Evolutionary conservation across 805 yeast genomes (phyloP).

Genomic region (Cyberlindnera maclurae): DNA sequence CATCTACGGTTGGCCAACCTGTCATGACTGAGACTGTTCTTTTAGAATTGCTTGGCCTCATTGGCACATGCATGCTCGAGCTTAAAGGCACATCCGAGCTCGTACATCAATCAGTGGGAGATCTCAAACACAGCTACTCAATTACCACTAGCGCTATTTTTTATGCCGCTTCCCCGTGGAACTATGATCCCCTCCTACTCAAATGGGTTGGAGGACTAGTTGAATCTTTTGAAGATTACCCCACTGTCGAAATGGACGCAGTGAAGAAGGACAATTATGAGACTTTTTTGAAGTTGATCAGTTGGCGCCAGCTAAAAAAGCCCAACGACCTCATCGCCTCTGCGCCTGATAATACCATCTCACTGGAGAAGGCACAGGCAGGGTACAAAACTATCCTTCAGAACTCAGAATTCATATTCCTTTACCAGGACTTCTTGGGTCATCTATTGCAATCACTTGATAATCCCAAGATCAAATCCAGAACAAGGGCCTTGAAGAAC

Average conservation of each 20-base stretch:
- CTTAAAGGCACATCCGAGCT: slow-evolving; percentile 24
- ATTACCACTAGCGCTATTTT: slow-evolving; percentile 1
- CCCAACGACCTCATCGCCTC: not conserved
- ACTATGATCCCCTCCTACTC: slow-evolving; percentile 10
- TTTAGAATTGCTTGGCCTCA: slow-evolving; percentile 54
- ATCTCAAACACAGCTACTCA: slow-evolving; percentile 1
- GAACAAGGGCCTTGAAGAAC: slow-evolving; percentile 60
- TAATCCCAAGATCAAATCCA: slow-evolving; percentile 42
- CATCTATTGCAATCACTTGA: slow-evolving; percentile 42
- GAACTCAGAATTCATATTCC: slow-evolving; percentile 13
- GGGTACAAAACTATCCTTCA: slow-evolving; percentile 4
- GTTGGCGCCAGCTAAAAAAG: not conserved
- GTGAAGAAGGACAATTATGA: not conserved
- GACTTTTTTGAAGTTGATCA: not conserved
- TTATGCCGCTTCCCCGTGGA: too few species aligned
- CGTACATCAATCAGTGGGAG: not conserved
- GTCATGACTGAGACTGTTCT: slow-evolving; percentile 41
- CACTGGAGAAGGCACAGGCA: not conserved
- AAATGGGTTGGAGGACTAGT: slow-evolving; percentile 16
- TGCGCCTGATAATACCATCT: not conserved
- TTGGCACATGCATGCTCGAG: slow-evolving; percentile 44
- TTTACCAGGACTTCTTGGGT: slow-evolving; percentile 47
- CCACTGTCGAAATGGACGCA: not conserved
- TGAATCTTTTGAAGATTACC: slow-evolving; percentile 1
- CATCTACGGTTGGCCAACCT: slow-evolving; percentile 29